phyloP scores from a whole-genome alignment of 2,329 filamentous ascomycete species.

The Colletotrichum coccodes region DNA sequence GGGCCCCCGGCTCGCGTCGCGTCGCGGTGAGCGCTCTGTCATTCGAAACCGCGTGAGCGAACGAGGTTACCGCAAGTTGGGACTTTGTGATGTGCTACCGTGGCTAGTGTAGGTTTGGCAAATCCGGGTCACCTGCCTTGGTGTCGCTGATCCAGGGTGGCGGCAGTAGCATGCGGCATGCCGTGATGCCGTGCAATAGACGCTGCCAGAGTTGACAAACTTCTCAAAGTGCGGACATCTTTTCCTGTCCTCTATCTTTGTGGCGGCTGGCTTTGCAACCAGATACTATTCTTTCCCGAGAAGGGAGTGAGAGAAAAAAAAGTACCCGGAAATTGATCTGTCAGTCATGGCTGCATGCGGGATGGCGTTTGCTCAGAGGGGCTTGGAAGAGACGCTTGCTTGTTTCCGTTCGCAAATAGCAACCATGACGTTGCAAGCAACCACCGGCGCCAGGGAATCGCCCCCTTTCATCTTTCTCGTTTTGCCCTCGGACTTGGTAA shows the following conservation, averaged over 20 bases:
- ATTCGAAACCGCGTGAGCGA: not conserved
- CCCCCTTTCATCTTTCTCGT: not conserved
- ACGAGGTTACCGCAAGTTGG: not conserved
- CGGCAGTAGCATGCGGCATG: not conserved
- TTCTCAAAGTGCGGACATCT: not conserved
- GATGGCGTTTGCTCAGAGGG: not conserved
- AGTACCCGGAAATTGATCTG: not conserved
- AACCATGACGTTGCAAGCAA: constrained; percentile 14
- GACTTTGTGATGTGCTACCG: not conserved
- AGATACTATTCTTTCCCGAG: not conserved
- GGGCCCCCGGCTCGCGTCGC: not conserved
- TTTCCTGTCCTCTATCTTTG: not conserved
- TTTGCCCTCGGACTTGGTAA: not conserved
- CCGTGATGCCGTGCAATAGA: not conserved
- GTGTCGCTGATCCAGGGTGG: not conserved
- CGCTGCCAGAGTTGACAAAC: not conserved
- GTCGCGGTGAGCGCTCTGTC: not conserved
- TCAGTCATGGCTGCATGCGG: constrained; percentile 12
- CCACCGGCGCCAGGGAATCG: not conserved
- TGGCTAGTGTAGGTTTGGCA: not conserved
- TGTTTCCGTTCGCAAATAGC: not conserved
- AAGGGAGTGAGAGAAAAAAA: too few relatives aligned
- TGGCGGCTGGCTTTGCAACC: not conserved
- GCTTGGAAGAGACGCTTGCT: not conserved
- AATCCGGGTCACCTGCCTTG: not conserved